Conservation (phyloP, 768 basidiomycete species). For the Boletus pseudopeckii region DNA sequence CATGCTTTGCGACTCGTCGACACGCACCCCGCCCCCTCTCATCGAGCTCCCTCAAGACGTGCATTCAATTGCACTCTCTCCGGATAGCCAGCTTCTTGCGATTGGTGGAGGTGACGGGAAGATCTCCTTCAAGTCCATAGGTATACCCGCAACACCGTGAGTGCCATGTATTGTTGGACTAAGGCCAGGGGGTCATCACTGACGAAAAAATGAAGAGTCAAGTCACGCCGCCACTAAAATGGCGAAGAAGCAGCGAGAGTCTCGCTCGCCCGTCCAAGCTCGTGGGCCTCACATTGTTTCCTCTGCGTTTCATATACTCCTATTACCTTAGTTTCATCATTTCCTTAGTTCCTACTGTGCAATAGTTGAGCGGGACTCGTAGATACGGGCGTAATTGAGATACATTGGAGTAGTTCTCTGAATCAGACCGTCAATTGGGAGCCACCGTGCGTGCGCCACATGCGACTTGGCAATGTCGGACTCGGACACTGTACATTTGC, state of each 20-base stretch:
- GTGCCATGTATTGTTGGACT: neutral
- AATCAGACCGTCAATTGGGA: neutral
- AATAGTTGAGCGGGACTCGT: neutral
- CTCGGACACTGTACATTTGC: conserved; percentile 20
- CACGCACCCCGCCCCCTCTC: neutral
- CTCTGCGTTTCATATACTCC: neutral
- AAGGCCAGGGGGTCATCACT: neutral
- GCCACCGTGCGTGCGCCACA: no score
- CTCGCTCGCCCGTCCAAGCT: neutral
- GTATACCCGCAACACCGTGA: neutral
- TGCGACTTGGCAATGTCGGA: conserved; percentile 11
- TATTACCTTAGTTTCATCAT: neutral
- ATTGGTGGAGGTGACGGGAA: conserved; percentile 3
- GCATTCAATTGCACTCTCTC: conserved; percentile 7
- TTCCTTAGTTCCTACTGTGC: neutral
- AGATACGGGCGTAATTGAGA: neutral
- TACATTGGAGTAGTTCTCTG: neutral
- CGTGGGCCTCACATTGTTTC: neutral
- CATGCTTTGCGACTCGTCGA: neutral
- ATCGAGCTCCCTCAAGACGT: conserved; percentile 1
- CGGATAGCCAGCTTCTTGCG: neutral
- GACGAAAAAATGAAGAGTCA: neutral
- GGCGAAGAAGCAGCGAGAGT: neutral
- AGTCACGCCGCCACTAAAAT: neutral
- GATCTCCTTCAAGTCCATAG: neutral